Evolutionary conservation across 768 basidiomycete species (phyloP), one percentile per base, ranked within the genome.

Genomic region (Pleurotus pulmonarius): DNA sequence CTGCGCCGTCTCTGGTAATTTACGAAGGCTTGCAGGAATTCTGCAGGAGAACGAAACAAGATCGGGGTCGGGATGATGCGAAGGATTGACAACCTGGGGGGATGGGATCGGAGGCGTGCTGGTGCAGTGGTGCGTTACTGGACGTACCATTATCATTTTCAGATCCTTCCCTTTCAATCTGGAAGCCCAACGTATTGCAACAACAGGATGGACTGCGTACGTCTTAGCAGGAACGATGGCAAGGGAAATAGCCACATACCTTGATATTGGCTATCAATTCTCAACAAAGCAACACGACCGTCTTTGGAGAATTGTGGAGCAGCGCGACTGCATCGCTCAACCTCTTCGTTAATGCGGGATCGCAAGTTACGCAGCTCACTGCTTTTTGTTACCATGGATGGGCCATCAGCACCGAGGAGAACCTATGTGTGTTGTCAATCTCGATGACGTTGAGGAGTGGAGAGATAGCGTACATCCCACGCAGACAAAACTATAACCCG

Each of bases 121-220:
- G 0, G 11, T 3, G 22, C n/a, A n/a, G 3, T 46, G 45, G 20
- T 20, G 20, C 20, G 3, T 3, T 26, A 48, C 24, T 5, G 18
- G 6, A 16, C n/a, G 6, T 51, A 51, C 49, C 29, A 51, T 51
- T 16, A 39, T 29, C 49, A 51, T 51, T 29, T 25, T 37, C 29
- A 51, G 37, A 7, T 51, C 20, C 34, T 51, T 51, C 29, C 49
- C 49, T 51, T 51, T 51, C 26, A 51, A 38, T 29, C 26, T 51
- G 5, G 4, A 5, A 11, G 49, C 25, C 49, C 49, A 51, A 15
- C 49, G 49, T 39, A 34, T 51, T 9, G 49, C 49, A 8, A 51
- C 22, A 8, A 51, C 11, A 16, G 49, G 49, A 51, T 51, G 49
- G 16, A 51, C 49, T 51, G 12, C 15, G n/a, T 16, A 15, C 29